Evolutionary conservation across 2,329 filamentous ascomycete genomes (phyloP), one percentile per base, ranked within the genome.

Genomic region (Diaporthe nobilis): DNA sequence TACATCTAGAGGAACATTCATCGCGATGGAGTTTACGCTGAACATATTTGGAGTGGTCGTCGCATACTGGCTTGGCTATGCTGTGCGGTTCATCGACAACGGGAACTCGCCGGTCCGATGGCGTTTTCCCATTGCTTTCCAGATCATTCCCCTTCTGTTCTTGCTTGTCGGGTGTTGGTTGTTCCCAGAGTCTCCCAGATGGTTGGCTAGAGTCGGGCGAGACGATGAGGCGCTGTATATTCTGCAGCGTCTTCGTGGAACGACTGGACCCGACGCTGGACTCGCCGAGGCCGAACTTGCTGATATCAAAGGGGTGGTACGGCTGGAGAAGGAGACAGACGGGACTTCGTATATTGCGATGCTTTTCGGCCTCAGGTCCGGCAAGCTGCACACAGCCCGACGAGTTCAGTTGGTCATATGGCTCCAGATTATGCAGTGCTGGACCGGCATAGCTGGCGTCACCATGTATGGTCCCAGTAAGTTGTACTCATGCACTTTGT

Each of bases 341-440:
- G 85, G 88, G 31, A 90, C 90, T 63, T 90, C 88, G 0, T 94
- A 94, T 79, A 80, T 89, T 3, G 85, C 89, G 61, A 94, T 94
- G 92, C 83, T 94, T 1, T 91, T 93, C 72, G 92, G 92, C 3
- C 88, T 90, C 74, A 91, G 90, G 4, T 92, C 91, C 0, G 92
- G 88, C 0, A 90, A 93, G 70, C 82, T 94, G 12, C 92, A 94
- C 78, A 92, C 90, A 0, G 93, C 89, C 0, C 87, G 93, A 1
- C 90, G 93, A 8, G 92, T 94, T 0, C 92, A 94, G 79, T 87
- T 94, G 2, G 92, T 93, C 3, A 87, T 94, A 51, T 94, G 92
- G 92, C 86, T 94, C 10, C 92, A 94, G 83, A 92, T 94, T 61
- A 89, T 94, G 80, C 92, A 94, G 79, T 55, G 93, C 79, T 93